Percentiles rank a stretch among this genome's conserved stretches.
These are phyloP conservation scores for Paramecium octaurelia DNA, from an alignment of 73 alveolate species.

Conservation along the genomic window DNA sequence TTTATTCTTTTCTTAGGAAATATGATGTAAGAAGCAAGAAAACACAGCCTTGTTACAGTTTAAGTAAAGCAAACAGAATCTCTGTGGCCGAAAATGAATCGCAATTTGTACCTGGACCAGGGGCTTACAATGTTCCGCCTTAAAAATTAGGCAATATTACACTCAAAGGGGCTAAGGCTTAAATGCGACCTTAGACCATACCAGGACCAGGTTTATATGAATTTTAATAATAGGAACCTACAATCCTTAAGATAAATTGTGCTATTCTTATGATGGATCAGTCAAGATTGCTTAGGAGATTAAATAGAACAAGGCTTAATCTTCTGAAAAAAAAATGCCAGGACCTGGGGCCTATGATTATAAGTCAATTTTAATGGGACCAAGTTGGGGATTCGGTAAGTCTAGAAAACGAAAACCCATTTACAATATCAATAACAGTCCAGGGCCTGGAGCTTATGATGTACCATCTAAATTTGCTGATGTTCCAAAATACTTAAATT, in stretches of 20 bases:
- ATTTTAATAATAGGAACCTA: background rate
- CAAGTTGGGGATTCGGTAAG: slow-evolving; percentile 42
- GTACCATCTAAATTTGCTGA: slow-evolving; percentile 14
- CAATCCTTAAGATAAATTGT: background rate
- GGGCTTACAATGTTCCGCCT: background rate
- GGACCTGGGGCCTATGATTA: slow-evolving; percentile 7
- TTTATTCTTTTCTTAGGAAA: background rate
- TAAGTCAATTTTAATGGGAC: background rate
- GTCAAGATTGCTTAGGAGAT: background rate
- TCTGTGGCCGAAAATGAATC: background rate
- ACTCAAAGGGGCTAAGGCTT: background rate
- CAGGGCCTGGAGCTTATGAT: slow-evolving; percentile 7
- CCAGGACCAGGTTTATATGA: slow-evolving; percentile 15
- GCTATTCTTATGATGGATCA: background rate
- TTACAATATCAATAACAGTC: background rate
- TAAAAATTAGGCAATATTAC: background rate
- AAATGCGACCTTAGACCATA: background rate
- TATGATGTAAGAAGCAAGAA: background rate
- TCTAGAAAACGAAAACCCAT: background rate
- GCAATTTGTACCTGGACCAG: background rate
- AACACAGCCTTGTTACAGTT: background rate
- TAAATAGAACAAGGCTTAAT: background rate
- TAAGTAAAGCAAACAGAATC: background rate
- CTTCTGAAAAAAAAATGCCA: background rate
- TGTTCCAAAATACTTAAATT: slow-evolving; percentile 9